Base-by-base conservation (phyloP, 441 rosid genomes). In the Isatis lusitanica region DNA sequence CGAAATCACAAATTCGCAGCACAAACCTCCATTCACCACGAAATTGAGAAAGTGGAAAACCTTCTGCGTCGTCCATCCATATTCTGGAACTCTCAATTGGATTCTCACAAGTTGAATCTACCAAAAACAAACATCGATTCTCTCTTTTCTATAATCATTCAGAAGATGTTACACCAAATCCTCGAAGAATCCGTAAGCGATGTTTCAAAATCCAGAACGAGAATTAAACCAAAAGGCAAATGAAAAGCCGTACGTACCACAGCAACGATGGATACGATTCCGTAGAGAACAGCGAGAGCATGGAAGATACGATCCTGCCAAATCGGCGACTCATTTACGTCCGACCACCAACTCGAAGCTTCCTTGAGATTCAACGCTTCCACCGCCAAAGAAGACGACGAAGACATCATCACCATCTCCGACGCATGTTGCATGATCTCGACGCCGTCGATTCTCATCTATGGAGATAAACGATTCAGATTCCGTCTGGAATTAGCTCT, bases 21-120 rank as follows among this genome's bases (percentile, higher is more conserved):
- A 80, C 89, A 57, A 18, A 93, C 98, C 91, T 70, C 89, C 94
- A 69, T 91, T 93, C 38, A 93, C 98, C 38, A 93, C 75, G 87
- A 93, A 89, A 83, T 93, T 93, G 70, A 93, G 90, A 73, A 93
- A 86, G 81, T 93, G 97, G 46, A 93, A 93, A 70, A 93, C 97
- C 82, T 93, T 93, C 80, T 91, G 98, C 6, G 94, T 93, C 35
- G 98, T 91, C 98, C 97, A 93, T 8, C 98, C 98, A 43, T 89
- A 91, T 80, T 93, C 98, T 0, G 98, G 98, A 78, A 93, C 98
- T 82, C 97, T 81, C 70, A 89, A 68, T 75, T 91, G 97, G 73
- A 93, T 93, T 66, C 98, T 84, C 55, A 89, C 80, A 46, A 93
- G 71, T 87, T 93, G 98, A 82, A 93, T 81, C 98, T 93, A 71